phyloP scores from a whole-genome alignment of 2,329 filamentous ascomycete genomes.

The Nothomitra cinnamomea region DNA sequence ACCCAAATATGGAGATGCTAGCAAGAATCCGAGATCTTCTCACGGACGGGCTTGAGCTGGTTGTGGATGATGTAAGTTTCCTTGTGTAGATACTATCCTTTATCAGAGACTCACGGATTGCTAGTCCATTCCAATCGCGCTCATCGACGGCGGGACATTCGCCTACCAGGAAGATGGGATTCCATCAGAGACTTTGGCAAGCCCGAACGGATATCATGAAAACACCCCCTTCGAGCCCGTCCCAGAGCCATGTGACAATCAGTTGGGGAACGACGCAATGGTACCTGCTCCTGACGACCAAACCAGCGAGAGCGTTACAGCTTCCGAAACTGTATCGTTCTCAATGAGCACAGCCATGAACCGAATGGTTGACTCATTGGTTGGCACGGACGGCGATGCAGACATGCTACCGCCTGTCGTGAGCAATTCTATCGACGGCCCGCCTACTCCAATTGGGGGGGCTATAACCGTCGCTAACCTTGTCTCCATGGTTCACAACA shows the following conservation, averaged over 20 bases:
- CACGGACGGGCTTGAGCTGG: constrained; percentile 40
- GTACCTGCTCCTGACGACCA: constrained; percentile 16
- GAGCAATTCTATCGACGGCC: not conserved
- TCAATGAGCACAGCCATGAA: constrained; percentile 34
- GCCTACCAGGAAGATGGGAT: constrained; percentile 35
- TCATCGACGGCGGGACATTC: constrained; percentile 31
- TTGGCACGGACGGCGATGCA: constrained; percentile 17
- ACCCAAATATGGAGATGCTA: constrained; percentile 48
- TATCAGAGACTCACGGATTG: constrained; percentile 7
- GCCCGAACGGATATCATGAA: constrained; percentile 22
- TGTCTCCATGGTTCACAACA: constrained; percentile 10
- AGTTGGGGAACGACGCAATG: not conserved
- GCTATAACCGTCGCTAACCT: constrained; percentile 10
- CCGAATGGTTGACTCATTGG: constrained; percentile 40
- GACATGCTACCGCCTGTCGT: not conserved
- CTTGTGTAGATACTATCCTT: constrained; percentile 11
- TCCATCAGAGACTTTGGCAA: constrained; percentile 31
- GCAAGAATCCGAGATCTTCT: constrained; percentile 46
- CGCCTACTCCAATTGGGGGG: constrained; percentile 4
- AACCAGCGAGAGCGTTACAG: constrained; percentile 19
- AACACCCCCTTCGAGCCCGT: not conserved
- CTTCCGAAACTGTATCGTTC: constrained; percentile 31
- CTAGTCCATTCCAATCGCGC: constrained; percentile 29
- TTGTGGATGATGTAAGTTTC: constrained; percentile 27
- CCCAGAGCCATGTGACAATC: not conserved